phyloP scores from a whole-genome alignment of 1,284 basidiomycete species.

The Neotropicomus parvogracilis region DNA sequence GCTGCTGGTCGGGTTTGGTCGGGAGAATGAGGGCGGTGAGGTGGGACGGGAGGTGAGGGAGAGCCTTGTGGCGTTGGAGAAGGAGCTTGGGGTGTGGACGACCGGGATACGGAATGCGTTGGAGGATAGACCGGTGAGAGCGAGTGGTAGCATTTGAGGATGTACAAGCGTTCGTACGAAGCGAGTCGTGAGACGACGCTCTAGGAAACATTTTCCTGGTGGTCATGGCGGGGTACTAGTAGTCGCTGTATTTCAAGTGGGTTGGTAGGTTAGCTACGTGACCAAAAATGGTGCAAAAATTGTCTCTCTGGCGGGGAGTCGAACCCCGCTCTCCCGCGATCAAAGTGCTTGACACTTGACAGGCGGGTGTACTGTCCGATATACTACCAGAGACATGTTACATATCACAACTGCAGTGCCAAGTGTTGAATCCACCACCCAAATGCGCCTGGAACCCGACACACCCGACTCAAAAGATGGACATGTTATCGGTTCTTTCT shows the following conservation, averaged over 20 bases:
- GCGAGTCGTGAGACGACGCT: no score
- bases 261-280: no score
- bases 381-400: conserved; percentile 40
- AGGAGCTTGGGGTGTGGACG: conserved; percentile 65
- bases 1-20: conserved; percentile 61
- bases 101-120: conserved; percentile 30
- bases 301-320: conserved; percentile 43
- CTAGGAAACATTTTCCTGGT: no score
- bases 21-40: conserved; percentile 55
- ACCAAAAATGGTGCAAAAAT: no score
- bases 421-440: no score
- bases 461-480: no score
- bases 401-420: no score
- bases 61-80: conserved; percentile 55
- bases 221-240: no score
- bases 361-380: conserved; percentile 46
- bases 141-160: conserved; percentile 3
- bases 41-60: conserved; percentile 58
- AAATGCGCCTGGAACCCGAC: no score
- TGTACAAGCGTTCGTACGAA: not conserved
- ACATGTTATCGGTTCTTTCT: not conserved
- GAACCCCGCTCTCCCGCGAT: conserved; percentile 42
- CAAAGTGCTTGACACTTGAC: conserved; percentile 24
- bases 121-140: conserved; percentile 16
- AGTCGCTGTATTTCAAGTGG: no score